Conservation (phyloP, 2,329 filamentous ascomycete species). For the Tolypocladium ovalisporum region DNA sequence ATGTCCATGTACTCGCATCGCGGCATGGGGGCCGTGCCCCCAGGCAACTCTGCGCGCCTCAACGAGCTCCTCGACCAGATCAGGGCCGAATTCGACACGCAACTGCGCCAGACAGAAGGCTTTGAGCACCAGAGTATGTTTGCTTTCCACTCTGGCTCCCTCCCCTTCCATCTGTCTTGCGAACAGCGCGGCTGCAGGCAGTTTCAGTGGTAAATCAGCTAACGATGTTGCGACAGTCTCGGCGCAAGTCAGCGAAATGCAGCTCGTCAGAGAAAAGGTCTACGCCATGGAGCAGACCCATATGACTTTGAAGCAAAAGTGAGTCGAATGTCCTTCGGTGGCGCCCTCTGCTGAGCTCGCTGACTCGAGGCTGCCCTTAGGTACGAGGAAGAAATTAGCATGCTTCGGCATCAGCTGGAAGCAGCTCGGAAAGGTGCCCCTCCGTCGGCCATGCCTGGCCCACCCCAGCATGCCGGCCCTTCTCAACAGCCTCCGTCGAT, state of each 20-base stretch:
- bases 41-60: constrained; percentile 51
- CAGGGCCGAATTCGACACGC: constrained; percentile 80
- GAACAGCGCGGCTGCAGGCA: background rate
- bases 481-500: constrained; percentile 82
- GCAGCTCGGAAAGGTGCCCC: constrained; percentile 55
- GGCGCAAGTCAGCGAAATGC: constrained; percentile 87
- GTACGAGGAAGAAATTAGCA: constrained; percentile 84
- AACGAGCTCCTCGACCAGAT: constrained; percentile 89
- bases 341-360: background rate
- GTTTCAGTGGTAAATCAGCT: background rate
- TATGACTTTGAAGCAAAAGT: constrained; percentile 85
- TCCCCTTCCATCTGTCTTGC: background rate
- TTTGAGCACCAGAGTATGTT: constrained; percentile 87
- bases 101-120: constrained; percentile 69
- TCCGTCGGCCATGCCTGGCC: constrained; percentile 50
- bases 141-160: background rate
- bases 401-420: constrained; percentile 79
- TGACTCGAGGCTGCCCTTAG: constrained; percentile 34
- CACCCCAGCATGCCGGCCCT: constrained; percentile 65
- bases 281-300: constrained; percentile 88
- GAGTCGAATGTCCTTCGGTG: constrained; percentile 21
- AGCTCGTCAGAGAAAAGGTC: constrained; percentile 86
- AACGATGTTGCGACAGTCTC: constrained; percentile 49
- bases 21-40: constrained; percentile 64
- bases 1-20: constrained; percentile 89